Conservation (phyloP, 768 basidiomycete species). For the Naematelia encephala region DNA sequence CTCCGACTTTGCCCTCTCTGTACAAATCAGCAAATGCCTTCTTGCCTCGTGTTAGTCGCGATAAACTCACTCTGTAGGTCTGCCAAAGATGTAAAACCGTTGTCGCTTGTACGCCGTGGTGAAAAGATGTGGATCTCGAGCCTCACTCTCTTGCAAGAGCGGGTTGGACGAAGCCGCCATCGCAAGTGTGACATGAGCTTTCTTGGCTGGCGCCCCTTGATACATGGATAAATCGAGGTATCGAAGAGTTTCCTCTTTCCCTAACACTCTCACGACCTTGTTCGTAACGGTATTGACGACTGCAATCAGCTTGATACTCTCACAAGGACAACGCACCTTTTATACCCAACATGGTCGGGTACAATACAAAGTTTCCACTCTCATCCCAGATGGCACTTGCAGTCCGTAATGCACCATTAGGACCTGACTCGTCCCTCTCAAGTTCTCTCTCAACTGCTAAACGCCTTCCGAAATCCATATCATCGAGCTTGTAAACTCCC, state of each 20-base stretch:
- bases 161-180: slow-evolving; percentile 97
- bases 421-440: slow-evolving; percentile 61
- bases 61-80: slow-evolving; percentile 71
- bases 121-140: slow-evolving; percentile 84
- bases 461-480: slow-evolving; percentile 99
- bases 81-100: slow-evolving; percentile 92
- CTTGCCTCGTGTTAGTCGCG: neutral
- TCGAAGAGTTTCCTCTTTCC: slow-evolving; percentile 89
- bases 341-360: slow-evolving; percentile 88
- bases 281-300: slow-evolving; percentile 95
- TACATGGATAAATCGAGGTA: slow-evolving; percentile 86
- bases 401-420: slow-evolving; percentile 56
- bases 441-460: slow-evolving; percentile 87
- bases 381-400: slow-evolving; percentile 97
- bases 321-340: slow-evolving; percentile 62
- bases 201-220: slow-evolving; percentile 89
- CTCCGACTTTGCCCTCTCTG: slow-evolving; percentile 74
- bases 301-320: slow-evolving; percentile 45
- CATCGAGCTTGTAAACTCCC: slow-evolving; percentile 83
- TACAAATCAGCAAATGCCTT: slow-evolving; percentile 5
- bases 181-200: slow-evolving; percentile 78
- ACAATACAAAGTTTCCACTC: slow-evolving; percentile 88
- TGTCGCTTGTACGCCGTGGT: slow-evolving; percentile 89
- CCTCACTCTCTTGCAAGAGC: slow-evolving; percentile 77
- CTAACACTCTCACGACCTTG: slow-evolving; percentile 77